Conservation (phyloP, 441 rosid species). For the Francoa sonchifolia region DNA sequence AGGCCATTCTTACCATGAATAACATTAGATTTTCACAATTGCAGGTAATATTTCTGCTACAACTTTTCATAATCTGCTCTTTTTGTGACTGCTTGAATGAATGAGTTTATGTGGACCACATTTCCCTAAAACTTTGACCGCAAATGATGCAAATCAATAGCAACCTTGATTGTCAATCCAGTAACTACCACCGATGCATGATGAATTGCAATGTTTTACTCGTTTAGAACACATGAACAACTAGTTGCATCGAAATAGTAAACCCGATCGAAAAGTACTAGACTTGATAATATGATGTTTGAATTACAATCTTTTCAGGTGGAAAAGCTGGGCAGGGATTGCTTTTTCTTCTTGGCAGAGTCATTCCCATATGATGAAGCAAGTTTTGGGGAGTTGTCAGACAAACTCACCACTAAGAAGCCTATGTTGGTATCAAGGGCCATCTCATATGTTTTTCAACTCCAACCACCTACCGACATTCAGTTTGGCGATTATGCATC, state of each 20-base stretch:
- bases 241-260: not conserved
- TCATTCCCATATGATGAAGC: constrained; percentile 60
- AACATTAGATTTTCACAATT: constrained; percentile 60
- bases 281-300: not conserved
- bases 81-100: not conserved
- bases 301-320: constrained; percentile 55
- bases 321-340: constrained; percentile 61
- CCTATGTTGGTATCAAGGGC: constrained; percentile 51
- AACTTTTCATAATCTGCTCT: constrained; percentile 4
- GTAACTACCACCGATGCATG: too few relatives aligned
- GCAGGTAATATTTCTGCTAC: constrained; percentile 35
- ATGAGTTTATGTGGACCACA: not conserved
- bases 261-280: not conserved
- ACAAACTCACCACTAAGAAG: constrained; percentile 25
- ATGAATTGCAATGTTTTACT: too few relatives aligned
- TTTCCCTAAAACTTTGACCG: not conserved
- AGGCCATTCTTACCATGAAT: constrained; percentile 59
- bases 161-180: too few relatives aligned
- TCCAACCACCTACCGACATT: constrained; percentile 46
- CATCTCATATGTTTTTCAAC: constrained; percentile 51
- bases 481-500: constrained; percentile 39
- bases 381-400: constrained; percentile 50
- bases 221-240: not conserved
- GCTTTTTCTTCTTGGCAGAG: constrained; percentile 66
- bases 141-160: too few relatives aligned